Evolutionary conservation across 75 land plant species (phyloP).

Genomic region (Picea sitchensis): DNA sequence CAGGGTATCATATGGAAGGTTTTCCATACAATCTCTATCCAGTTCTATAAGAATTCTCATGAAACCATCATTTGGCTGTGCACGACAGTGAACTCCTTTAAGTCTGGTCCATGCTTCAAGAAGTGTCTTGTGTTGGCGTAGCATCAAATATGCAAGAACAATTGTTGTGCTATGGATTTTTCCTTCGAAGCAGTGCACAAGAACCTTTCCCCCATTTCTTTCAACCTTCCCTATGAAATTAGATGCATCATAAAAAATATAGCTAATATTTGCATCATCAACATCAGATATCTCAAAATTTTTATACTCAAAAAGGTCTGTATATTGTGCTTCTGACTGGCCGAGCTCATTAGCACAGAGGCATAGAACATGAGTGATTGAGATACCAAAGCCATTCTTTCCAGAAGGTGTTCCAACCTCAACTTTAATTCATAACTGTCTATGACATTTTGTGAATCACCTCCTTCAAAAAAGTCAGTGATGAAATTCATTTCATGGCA

Average conservation of each 20-base stretch:
- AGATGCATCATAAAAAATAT: slow-evolving; percentile 29
- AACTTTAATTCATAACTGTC: slow-evolving; percentile 46
- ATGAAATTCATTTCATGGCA: slow-evolving; percentile 33
- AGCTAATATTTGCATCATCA: slow-evolving; percentile 27
- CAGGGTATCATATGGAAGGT: no score
- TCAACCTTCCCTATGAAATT: slow-evolving; percentile 15
- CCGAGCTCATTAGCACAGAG: slow-evolving; percentile 32
- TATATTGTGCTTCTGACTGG: slow-evolving; percentile 4
- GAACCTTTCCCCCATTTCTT: slow-evolving; percentile 22
- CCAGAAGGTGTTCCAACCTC: slow-evolving; percentile 37
- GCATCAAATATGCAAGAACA: slow-evolving; percentile 36
- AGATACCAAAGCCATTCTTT: slow-evolving; percentile 28
- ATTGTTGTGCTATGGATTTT: slow-evolving; percentile 31
- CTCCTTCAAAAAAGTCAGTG: slow-evolving; percentile 30
- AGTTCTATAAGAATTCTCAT: no score
- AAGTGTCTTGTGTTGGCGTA: slow-evolving; percentile 5
- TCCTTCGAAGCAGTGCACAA: slow-evolving; percentile 41
- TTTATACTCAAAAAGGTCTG: slow-evolving; percentile 2
- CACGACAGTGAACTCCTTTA: no score
- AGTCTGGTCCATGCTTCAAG: no score
- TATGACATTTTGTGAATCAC: slow-evolving; percentile 27
- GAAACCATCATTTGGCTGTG: no score
- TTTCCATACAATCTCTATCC: no score
- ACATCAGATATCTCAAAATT: slow-evolving; percentile 16
- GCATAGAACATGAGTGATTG: slow-evolving; percentile 37